Evolutionary conservation across 2,329 filamentous ascomycete species (phyloP).

Genomic region (Fusarium metavorans): DNA sequence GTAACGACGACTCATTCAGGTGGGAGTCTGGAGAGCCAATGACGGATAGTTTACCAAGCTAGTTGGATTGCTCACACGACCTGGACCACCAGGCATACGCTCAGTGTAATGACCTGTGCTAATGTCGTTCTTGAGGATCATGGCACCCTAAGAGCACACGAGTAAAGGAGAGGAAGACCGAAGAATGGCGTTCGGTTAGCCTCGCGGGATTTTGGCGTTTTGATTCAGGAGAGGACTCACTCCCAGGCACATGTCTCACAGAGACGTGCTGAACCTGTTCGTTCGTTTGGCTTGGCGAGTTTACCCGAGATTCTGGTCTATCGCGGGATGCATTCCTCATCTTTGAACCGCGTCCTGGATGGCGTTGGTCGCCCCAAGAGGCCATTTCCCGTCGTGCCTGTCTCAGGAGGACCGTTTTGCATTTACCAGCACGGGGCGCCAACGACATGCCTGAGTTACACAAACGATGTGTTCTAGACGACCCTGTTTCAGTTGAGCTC

Average conservation of each 20-base stretch:
- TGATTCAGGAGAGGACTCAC: neutral
- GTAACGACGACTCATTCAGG: neutral
- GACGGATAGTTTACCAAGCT: neutral
- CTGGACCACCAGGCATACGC: neutral
- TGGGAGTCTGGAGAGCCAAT: neutral
- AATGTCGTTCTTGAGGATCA: neutral
- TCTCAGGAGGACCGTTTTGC: neutral
- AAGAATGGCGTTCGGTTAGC: neutral
- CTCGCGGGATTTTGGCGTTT: neutral
- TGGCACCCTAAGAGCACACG: neutral
- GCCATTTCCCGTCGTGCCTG: neutral
- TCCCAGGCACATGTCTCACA: neutral
- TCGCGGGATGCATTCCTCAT: slow-evolving; percentile 12
- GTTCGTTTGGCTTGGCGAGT: neutral
- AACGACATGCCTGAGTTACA: neutral
- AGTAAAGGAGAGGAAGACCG: neutral
- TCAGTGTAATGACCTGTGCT: neutral
- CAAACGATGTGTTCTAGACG: neutral
- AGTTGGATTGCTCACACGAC: neutral
- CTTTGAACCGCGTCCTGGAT: neutral
- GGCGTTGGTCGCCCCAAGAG: neutral
- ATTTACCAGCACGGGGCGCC: neutral
- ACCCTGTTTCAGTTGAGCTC: neutral
- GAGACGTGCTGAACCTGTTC: neutral
- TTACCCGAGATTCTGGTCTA: neutral